phyloP scores from a whole-genome alignment of 176 grass and related monocot species.

The Oryza punctata region DNA sequence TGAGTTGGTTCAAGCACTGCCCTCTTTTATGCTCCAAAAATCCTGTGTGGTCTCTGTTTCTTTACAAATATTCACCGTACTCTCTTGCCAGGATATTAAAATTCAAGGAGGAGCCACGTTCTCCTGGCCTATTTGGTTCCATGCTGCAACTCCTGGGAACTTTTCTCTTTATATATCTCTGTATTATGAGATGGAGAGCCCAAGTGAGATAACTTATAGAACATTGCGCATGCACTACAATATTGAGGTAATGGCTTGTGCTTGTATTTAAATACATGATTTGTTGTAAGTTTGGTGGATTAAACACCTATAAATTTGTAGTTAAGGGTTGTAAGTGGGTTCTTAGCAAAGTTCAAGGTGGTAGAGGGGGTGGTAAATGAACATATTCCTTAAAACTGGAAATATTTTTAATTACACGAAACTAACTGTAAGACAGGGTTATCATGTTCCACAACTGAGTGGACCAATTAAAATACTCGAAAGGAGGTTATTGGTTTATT shows the following conservation, averaged over 20 bases:
- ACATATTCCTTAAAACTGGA: neutral
- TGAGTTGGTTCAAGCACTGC: constrained; percentile 42
- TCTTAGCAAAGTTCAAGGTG: neutral
- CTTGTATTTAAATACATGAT: neutral
- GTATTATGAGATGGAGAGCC: constrained; percentile 92
- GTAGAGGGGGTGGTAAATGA: neutral
- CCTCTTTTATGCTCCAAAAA: constrained; percentile 18
- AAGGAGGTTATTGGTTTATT: neutral
- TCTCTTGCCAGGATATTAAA: constrained; percentile 58
- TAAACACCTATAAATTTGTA: neutral
- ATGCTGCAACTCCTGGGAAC: constrained; percentile 72
- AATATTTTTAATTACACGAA: neutral
- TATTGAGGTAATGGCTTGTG: constrained; percentile 60
- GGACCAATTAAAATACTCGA: neutral
- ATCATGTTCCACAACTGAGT: neutral
- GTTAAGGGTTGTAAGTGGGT: neutral
- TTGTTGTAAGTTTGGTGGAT: neutral
- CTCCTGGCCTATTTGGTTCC: constrained; percentile 99
- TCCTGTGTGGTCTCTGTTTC: neutral
- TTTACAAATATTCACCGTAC: constrained; percentile 34
- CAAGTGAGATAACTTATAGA: constrained; percentile 79
- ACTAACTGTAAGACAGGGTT: neutral
- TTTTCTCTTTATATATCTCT: constrained; percentile 82
- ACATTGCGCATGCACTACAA: constrained; percentile 82
- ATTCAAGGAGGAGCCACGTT: constrained; percentile 69